phyloP scores from a whole-genome alignment of 805 yeast species.

The Kluyveromyces siamensis region DNA sequence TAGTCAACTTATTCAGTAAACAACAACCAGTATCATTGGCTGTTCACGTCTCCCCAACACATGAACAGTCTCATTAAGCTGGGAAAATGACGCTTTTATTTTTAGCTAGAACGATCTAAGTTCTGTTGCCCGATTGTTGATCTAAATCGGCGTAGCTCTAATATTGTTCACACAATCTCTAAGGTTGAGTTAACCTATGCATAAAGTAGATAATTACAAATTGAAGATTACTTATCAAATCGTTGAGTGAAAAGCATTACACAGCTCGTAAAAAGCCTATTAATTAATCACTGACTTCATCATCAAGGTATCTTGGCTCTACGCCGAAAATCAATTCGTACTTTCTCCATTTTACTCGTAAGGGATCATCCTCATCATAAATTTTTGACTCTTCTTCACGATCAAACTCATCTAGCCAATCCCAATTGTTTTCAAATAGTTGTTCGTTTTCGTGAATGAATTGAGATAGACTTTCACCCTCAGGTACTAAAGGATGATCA shows the following conservation, averaged over 20 bases:
- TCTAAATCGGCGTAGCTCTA: constrained; percentile 14
- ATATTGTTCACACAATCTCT: constrained; percentile 18
- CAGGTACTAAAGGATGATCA: constrained; percentile 20
- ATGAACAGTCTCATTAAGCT: constrained; percentile 23
- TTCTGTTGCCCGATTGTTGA: constrained; percentile 16
- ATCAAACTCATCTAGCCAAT: constrained; percentile 34
- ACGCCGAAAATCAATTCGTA: constrained; percentile 28
- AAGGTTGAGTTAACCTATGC: too few relatives aligned
- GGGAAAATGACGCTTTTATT: constrained; percentile 14
- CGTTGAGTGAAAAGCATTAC: too few relatives aligned
- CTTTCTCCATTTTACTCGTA: constrained; percentile 29
- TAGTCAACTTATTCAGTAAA: too few relatives aligned
- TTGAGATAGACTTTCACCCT: constrained; percentile 15
- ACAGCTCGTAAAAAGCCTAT: too few relatives aligned
- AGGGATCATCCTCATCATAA: constrained; percentile 21
- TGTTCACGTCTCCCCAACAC: constrained; percentile 17
- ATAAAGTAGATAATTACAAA: not conserved
- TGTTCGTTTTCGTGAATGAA: constrained; percentile 15
- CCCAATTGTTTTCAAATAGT: constrained; percentile 20
- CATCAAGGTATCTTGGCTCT: constrained; percentile 25
- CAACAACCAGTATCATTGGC: constrained; percentile 23
- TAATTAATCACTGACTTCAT: constrained; percentile 25
- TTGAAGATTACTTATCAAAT: not conserved
- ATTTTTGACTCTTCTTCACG: constrained; percentile 25
- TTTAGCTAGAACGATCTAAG: constrained; percentile 17